Evolutionary conservation across 441 rosid genomes (phyloP).

Genomic region (Populus trichocarpa): DNA sequence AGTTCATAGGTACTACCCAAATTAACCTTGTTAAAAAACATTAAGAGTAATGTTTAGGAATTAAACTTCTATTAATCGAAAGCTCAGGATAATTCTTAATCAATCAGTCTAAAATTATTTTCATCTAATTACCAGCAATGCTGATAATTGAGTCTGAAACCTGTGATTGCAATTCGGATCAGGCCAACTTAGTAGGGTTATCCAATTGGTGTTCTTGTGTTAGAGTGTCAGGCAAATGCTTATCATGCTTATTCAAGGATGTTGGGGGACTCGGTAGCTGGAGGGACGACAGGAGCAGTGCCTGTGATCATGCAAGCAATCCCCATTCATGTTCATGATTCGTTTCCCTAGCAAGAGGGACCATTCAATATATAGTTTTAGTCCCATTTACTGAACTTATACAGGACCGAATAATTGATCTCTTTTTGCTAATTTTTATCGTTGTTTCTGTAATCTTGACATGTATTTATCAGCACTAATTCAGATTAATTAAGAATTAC

Average conservation of each 20-base stretch:
- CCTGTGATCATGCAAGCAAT: not conserved
- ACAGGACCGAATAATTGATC: slow-evolving; percentile 14
- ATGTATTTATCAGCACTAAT: not conserved
- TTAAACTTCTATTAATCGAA: too few relatives aligned
- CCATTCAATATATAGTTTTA: not conserved
- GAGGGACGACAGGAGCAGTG: not conserved
- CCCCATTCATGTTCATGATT: not conserved
- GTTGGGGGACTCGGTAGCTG: not conserved
- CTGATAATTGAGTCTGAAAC: not conserved
- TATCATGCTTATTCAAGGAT: not conserved
- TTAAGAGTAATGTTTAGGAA: too few relatives aligned
- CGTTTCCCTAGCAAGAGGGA: not conserved
- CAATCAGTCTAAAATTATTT: not conserved
- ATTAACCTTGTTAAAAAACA: too few relatives aligned
- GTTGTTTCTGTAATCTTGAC: not conserved
- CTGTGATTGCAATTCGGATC: not conserved
- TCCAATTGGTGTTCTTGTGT: not conserved
- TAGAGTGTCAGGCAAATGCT: not conserved
- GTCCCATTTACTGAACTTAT: not conserved
- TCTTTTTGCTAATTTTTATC: not conserved
- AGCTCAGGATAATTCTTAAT: too few relatives aligned
- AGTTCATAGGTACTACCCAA: too few relatives aligned
- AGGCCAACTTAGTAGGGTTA: not conserved
- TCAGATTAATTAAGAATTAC: not conserved
- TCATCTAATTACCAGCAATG: not conserved